A percentile compares a stretch with the other conserved stretches of the same genome.
These are phyloP conservation scores for Barnettozyma sucrosica DNA, from an alignment of 805 yeast genomes.

Conservation along the genomic window DNA sequence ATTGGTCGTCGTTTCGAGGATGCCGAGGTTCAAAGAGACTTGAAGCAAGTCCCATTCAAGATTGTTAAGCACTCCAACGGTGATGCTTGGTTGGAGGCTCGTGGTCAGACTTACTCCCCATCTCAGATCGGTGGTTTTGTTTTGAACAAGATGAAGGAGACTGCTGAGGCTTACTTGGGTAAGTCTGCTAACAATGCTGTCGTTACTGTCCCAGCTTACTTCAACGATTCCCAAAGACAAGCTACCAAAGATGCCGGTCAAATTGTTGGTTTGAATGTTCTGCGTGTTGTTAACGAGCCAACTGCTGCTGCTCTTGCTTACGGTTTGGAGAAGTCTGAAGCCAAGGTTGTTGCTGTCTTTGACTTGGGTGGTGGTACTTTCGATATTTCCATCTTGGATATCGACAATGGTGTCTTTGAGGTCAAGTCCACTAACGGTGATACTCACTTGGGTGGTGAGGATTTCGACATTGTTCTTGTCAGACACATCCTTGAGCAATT, in stretches of 20 bases:
- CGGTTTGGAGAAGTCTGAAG: conserved; percentile 75
- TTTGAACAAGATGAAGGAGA: conserved; percentile 56
- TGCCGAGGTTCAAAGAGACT: conserved; percentile 65
- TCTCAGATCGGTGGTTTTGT: conserved; percentile 68
- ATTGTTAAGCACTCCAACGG: conserved; percentile 56
- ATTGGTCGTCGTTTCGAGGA: conserved; percentile 73
- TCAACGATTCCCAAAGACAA: conserved; percentile 18
- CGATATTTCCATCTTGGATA: conserved; percentile 87
- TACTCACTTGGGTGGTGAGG: conserved; percentile 38
- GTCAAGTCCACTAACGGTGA: conserved; percentile 75
- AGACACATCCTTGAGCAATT: conserved; percentile 53
- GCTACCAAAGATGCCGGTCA: conserved; percentile 19
- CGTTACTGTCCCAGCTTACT: conserved; percentile 30
- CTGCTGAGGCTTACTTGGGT: conserved; percentile 55
- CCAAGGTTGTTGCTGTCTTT: conserved; percentile 81
- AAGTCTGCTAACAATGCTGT: conserved; percentile 61
- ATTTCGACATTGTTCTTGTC: conserved; percentile 64
- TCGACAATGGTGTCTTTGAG: conserved; percentile 94
- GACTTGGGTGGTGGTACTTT: conserved; percentile 97
- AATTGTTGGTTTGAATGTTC: conserved; percentile 16
- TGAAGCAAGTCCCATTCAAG: conserved; percentile 57
- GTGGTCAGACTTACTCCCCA: conserved; percentile 50
- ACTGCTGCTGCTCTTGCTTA: conserved; percentile 96
- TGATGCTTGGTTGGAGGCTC: conserved; percentile 59
- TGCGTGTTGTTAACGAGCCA: conserved; percentile 17